Base-by-base conservation (phyloP, 116 monocot genomes). In the Trichopus zeylanicus region DNA sequence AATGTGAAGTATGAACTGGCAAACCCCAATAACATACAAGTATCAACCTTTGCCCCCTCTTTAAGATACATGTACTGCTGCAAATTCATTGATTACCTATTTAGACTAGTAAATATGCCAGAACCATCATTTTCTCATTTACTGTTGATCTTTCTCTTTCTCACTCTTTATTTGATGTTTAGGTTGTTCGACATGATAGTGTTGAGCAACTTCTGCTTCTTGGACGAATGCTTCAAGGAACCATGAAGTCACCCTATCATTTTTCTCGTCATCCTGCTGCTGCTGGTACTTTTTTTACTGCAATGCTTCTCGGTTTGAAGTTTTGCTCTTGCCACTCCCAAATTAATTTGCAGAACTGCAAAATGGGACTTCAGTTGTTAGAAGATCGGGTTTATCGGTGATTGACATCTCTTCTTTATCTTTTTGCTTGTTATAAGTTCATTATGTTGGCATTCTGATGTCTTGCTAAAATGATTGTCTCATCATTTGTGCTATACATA, bases 231-330 rank as follows among this genome's bases (percentile, higher is more conserved):
- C 67, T 98, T 58, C 98, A 98, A 80, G 91, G 92, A 70, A 98
- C 82, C 32, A 88, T 88, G 88, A 98, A 85, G 70, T 91, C 82
- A 6, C 75, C 88, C 51, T 71, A 37, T 15, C 81, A 88, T 67
- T 98, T 98, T 70, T 98, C 91, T 69, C 68, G 47, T 24, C 98
- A 98, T 81, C 98, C 98, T 59, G 98, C 85, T 75, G 91, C 98
- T 64, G 33, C 80, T 67, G 98, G 98, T 31, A 91, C 88, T 10
- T 98, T 91, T 63, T 98, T 98, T 57, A 91, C 98, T 55, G 82
- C 82, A 47, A 88, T 98, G 91, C 78, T 98, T 55, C 92, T 98
- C 72, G 98, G 88, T n/a, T 42, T 91, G 48, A 98, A 98, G 69
- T 98, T 91, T 65, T 98, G 88, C 68, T 85, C 85, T 46, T 91